Evolutionary conservation across 345 rosid species (phyloP), one percentile per base, ranked within the genome.

Genomic region (Salix caprea): DNA sequence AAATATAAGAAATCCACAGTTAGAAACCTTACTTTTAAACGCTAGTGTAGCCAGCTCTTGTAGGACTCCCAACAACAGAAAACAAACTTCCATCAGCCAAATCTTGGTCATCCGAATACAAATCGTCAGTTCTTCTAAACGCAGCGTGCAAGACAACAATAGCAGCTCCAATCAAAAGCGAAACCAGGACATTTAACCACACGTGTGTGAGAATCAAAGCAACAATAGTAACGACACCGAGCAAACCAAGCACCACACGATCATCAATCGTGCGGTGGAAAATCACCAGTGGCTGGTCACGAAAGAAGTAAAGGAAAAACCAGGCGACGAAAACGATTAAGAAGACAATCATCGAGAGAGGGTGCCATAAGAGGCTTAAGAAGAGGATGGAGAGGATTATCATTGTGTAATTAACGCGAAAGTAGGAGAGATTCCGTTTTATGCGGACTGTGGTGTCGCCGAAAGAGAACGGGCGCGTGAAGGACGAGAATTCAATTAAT

Each of bases 321-420:
- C 96, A 90, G 32, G 86, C 96, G 67, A 87, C 76, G 79, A 82
- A 83, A 67, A 87, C 82, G 70, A 80, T 61, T 37, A 91, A 58
- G 83, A 86, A 90, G 15, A 87, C 90, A 77, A 91, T 88, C 87
- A 91, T 74, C 11, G 94, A 87, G 77, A 86, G 6, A 2, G 96
- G 96, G 66, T 91, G 90, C 94, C 94, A 91, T 16, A 91, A 81
- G 67, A 91, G 91, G 87, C 92, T 88, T 64, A 86, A 75, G 80
- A 91, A 90, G 71, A 91, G 86, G 74, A 91, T 74, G 21, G 65
- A 61, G 69, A 88, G 87, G 78, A 79, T 71, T 74, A 85, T 56
- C 85, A 87, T 82, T 16, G 94, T 67, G 84, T 90, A 90, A 79
- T 91, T 90, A 32, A 89, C 90, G 71, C 94, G 91, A 83, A 91